A percentile compares a stretch with the other conserved stretches of the same genome.
Conservation (phyloP, 2,329 filamentous ascomycete genomes). For the Cladophialophora bantiana region DNA sequence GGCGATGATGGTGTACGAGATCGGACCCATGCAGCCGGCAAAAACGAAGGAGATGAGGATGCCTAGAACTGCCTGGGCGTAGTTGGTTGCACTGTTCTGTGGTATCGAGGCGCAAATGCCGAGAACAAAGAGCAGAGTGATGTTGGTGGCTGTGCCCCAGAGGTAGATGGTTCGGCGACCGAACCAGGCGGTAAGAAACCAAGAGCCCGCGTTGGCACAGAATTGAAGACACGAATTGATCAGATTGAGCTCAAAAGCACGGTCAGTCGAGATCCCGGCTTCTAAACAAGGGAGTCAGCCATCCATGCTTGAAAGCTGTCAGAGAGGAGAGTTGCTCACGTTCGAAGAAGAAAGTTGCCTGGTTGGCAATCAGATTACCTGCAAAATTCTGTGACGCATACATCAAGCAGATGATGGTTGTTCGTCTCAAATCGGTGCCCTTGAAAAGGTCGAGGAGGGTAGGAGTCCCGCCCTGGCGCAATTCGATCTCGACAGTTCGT, state of each 20-base stretch:
- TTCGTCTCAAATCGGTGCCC: constrained; percentile 46
- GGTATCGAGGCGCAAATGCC: constrained; percentile 65
- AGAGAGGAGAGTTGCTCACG: constrained; percentile 40
- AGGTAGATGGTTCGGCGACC: constrained; percentile 71
- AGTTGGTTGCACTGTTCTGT: constrained; percentile 49
- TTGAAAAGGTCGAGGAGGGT: constrained; percentile 45
- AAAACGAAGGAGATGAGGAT: constrained; percentile 72
- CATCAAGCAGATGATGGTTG: constrained; percentile 45
- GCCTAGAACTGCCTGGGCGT: constrained; percentile 68
- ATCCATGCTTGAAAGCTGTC: constrained; percentile 30
- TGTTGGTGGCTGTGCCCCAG: constrained; percentile 64
- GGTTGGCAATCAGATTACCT: constrained; percentile 68
- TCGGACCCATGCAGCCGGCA: constrained; percentile 67
- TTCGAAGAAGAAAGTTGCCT: constrained; percentile 66
- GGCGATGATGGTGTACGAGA: constrained; percentile 71
- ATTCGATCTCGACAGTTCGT: constrained; percentile 46
- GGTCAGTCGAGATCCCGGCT: constrained; percentile 63
- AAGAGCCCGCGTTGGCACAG: constrained; percentile 70
- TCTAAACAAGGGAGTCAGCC: constrained; percentile 54
- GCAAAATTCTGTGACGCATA: constrained; percentile 57
- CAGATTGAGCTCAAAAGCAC: constrained; percentile 67
- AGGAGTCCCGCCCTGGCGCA: constrained; percentile 40
- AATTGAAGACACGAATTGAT: constrained; percentile 69
- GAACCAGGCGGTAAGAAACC: constrained; percentile 69
- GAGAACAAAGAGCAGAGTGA: constrained; percentile 62